Evolutionary conservation across 257 asterid genomes (phyloP).

Genomic region (Petunia secreta): DNA sequence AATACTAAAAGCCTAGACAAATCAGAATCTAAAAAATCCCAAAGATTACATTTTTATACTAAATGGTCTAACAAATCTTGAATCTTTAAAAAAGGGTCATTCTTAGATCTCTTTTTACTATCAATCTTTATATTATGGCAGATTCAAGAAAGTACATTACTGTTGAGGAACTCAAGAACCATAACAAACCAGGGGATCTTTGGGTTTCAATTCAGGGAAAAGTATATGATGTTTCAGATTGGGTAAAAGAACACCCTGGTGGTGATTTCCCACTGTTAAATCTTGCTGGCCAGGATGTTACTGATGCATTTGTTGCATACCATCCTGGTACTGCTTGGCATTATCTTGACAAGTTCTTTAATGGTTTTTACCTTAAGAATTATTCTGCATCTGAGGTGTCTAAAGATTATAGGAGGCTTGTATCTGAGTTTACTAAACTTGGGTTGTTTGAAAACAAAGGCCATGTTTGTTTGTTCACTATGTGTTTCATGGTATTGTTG

Average conservation of each 20-base stretch:
- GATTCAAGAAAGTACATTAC: slow-evolving; percentile 60
- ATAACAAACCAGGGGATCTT: slow-evolving; percentile 75
- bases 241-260: slow-evolving; percentile 83
- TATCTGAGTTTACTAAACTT: slow-evolving; percentile 61
- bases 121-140: slow-evolving; percentile 39
- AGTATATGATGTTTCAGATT: slow-evolving; percentile 79
- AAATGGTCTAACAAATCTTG: slow-evolving; percentile 8
- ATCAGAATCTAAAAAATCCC: neutral
- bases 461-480: slow-evolving; percentile 43
- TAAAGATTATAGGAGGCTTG: slow-evolving; percentile 73
- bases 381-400: slow-evolving; percentile 69
- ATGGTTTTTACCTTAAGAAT: slow-evolving; percentile 59
- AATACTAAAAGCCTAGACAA: neutral
- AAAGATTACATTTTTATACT: neutral
- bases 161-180: slow-evolving; percentile 68
- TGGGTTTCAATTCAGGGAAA: slow-evolving; percentile 95
- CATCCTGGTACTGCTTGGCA: slow-evolving; percentile 80
- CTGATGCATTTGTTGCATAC: slow-evolving; percentile 85
- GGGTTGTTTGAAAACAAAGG: slow-evolving; percentile 77
- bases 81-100: neutral
- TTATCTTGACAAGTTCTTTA: slow-evolving; percentile 57
- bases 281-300: slow-evolving; percentile 88
- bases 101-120: slow-evolving; percentile 36
- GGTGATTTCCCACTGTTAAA: slow-evolving; percentile 73
- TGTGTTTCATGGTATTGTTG: slow-evolving; percentile 41